These are phyloP conservation scores for Mucor mucedo DNA, from an alignment of 371 early-diverging fungal species.

Conservation along the genomic window DNA sequence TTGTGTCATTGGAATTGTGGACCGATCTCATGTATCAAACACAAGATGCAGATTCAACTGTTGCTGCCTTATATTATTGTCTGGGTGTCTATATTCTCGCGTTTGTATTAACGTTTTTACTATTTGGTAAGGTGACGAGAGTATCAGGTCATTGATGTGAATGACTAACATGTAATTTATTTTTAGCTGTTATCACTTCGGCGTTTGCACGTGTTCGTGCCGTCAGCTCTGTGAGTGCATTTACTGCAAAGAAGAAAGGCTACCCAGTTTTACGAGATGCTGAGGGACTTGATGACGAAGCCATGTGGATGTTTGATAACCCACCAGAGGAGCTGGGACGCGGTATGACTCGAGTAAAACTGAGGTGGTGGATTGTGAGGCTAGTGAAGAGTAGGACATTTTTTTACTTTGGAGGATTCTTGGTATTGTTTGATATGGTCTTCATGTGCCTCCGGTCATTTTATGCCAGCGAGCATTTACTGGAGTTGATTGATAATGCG, in stretches of 20 bases:
- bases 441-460: constrained; percentile 62
- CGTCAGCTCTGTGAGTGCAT: constrained; percentile 56
- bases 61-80: constrained; percentile 58
- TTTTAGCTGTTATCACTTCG: constrained; percentile 63
- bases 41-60: constrained; percentile 56
- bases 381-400: constrained; percentile 53
- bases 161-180: no score
- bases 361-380: constrained; percentile 41
- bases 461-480: constrained; percentile 37
- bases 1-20: constrained; percentile 64
- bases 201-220: constrained; percentile 63
- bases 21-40: constrained; percentile 62
- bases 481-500: constrained; percentile 47
- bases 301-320: constrained; percentile 55
- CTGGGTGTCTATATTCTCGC: constrained; percentile 58
- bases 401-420: constrained; percentile 51
- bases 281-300: constrained; percentile 30
- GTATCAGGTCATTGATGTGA: neutral
- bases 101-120: constrained; percentile 58
- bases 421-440: constrained; percentile 51
- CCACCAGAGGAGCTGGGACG: constrained; percentile 43
- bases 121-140: constrained; percentile 48
- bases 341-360: constrained; percentile 32
- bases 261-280: constrained; percentile 35
- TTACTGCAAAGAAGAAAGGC: constrained; percentile 52